phyloP scores from a whole-genome alignment of 139 green algal genomes.

The Chlamydomonas sp. region DNA sequence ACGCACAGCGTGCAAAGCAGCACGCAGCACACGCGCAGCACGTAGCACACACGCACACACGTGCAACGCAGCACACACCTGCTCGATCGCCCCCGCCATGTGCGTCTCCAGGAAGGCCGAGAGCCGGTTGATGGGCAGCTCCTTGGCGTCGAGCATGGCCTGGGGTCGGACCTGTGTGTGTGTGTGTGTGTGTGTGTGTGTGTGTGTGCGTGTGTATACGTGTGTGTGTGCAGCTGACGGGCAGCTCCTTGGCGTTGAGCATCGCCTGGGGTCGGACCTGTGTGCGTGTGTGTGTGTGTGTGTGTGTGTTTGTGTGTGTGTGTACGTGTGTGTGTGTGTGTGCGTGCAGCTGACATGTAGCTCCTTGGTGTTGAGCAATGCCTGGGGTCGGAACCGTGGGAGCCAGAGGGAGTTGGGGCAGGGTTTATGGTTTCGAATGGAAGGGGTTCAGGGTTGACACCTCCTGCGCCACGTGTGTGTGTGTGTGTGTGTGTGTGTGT shows the following conservation, averaged over 20 bases:
- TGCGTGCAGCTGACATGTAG: conserved; percentile 72
- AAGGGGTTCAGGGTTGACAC: no score
- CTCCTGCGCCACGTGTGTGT: no score
- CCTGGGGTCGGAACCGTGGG: conserved; percentile 60
- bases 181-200: no score
- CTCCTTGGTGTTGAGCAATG: conserved; percentile 83
- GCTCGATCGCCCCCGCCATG: conserved; percentile 34
- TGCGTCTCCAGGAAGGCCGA: conserved; percentile 57
- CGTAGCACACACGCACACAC: no score
- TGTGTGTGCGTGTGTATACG: conserved; percentile 53
- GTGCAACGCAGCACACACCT: no score
- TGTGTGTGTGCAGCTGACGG: conserved; percentile 63
- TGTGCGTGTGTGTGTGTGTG: no score
- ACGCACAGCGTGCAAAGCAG: no score
- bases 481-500: no score
- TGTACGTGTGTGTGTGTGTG: conserved; percentile 53
- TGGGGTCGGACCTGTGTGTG: conserved; percentile 62
- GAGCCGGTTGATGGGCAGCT: conserved; percentile 78
- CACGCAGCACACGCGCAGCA: no score
- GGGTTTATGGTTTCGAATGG: no score
- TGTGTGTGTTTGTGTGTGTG: no score
- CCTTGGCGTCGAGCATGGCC: conserved; percentile 79
- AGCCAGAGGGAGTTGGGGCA: no score
- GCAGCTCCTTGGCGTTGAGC: conserved; percentile 83
- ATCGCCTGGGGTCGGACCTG: conserved; percentile 75